These are phyloP conservation scores for Chaetomiaceae sp. DNA, from an alignment of 2,329 filamentous ascomycete species.

Conservation along the genomic window DNA sequence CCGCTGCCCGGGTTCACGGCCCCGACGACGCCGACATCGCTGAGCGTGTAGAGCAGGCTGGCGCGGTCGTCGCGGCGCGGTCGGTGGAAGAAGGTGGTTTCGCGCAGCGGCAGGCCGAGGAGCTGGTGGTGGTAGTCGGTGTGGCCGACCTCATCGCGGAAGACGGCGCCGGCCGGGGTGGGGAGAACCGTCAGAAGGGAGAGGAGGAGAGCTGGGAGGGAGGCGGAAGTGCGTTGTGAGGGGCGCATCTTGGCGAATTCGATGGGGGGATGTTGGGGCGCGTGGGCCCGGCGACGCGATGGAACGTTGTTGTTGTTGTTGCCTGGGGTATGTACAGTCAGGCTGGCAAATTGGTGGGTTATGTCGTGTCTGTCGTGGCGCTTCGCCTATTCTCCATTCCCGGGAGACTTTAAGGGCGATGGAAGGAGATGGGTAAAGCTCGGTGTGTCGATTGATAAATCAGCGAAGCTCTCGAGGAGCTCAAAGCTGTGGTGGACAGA, in stretches of 20 bases:
- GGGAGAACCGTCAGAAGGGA: too few species aligned
- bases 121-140: slow-evolving; percentile 92
- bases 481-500: slow-evolving; percentile 6
- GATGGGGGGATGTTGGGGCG: too few species aligned
- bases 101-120: slow-evolving; percentile 71
- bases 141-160: slow-evolving; percentile 82
- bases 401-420: too few species aligned
- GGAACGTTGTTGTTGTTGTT: too few species aligned
- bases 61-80: slow-evolving; percentile 76
- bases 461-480: slow-evolving; percentile 3
- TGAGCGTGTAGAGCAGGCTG: slow-evolving; percentile 84
- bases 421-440: too few species aligned
- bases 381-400: background rate
- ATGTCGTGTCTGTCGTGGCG: background rate
- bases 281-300: too few species aligned
- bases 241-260: slow-evolving; percentile 10
- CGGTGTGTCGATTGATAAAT: background rate
- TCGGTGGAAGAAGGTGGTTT: slow-evolving; percentile 91
- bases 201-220: slow-evolving; percentile 27
- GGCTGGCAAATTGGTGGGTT: background rate
- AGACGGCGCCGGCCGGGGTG: slow-evolving; percentile 59
- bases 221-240: slow-evolving; percentile 21
- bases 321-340: too few species aligned
- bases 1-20: slow-evolving; percentile 87
- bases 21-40: slow-evolving; percentile 74